Evolutionary conservation across 192 early-diverging fungal genomes (phyloP), one percentile per base, ranked within the genome.

Genomic region (Dissophora globulifera): DNA sequence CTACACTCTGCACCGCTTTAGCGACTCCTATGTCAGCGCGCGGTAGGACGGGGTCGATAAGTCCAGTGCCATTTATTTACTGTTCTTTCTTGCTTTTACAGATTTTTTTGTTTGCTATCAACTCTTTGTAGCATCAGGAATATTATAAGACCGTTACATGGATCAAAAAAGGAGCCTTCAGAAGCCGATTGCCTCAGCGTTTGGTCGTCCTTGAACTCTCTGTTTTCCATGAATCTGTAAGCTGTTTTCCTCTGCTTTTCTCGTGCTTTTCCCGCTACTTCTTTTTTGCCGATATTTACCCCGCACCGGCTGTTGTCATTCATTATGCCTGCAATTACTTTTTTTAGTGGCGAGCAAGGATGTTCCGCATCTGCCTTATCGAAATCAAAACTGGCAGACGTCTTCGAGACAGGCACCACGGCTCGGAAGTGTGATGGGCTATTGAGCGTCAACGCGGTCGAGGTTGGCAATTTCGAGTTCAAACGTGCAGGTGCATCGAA

Each of bases 281-380:
- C n/a, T n/a, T n/a, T n/a, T n/a, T n/a, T n/a, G n/a, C n/a, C n/a
- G n/a, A n/a, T n/a, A n/a, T n/a, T 48, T 20, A 45, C 17, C 15
- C 94, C 25, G 91, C 90, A 0, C 92, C 86, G 2, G 87, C 85
- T 10, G n/a, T n/a, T n/a, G 83, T 94, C 13, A 93, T 93, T 15
- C 94, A 95, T 59, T 83, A 83, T 30, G n/a, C n/a, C n/a, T n/a
- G n/a, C n/a, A n/a, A n/a, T n/a, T 92, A 96, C 71, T 86, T 94
- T 51, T 95, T 83, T 92, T n/a, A 93, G 94, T 15, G 50, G 29
- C 5, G 62, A 64, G 22, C 42, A 64, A 53, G 42, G 62, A 45
- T 53, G 50, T 30, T 53, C 26, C 31, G 50, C 61, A 19, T 63
- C 50, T 32, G 38, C 61, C 22, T 41, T 63, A 19, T 63, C 50